Evolutionary conservation across 2,329 filamentous ascomycete genomes (phyloP).

Genomic region (Penicillium olsonii): DNA sequence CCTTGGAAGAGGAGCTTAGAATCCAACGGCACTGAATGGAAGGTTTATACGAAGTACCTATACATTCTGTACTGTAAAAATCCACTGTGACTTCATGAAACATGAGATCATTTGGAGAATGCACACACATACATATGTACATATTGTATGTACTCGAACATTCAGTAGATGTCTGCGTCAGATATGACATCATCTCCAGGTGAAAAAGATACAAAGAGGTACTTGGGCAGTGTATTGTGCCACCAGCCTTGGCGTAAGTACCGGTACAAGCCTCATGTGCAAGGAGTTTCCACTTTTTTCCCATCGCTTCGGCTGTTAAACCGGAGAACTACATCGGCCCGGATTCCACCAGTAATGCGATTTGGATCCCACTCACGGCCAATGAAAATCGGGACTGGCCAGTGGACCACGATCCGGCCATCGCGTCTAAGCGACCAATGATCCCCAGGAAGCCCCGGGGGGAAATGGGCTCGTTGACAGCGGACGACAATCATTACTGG

Average conservation of each 20-base stretch:
- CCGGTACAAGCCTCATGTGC: neutral
- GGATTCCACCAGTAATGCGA: neutral
- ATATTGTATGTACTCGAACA: no score
- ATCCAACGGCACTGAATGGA: no score
- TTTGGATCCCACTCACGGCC: no score
- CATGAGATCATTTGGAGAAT: neutral
- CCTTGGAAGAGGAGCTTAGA: no score
- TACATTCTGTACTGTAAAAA: no score
- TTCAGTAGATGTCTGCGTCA: no score
- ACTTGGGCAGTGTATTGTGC: neutral
- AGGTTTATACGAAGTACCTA: no score
- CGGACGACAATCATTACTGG: slow-evolving; percentile 1
- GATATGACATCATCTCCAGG: neutral
- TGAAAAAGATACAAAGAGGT: neutral
- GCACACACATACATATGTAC: neutral
- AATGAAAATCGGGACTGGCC: no score
- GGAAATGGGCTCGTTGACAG: neutral
- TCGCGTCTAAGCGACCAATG: neutral
- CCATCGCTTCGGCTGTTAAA: neutral
- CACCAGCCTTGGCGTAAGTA: neutral
- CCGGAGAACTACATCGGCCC: neutral
- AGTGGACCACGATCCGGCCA: neutral
- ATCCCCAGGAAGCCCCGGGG: neutral
- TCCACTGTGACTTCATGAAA: neutral
- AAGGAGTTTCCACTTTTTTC: neutral